A percentile compares a stretch with the other conserved stretches of the same genome.
These are phyloP conservation scores for Yamadazyma phyllophila DNA, from an alignment of 805 yeast species.

Conservation along the genomic window DNA sequence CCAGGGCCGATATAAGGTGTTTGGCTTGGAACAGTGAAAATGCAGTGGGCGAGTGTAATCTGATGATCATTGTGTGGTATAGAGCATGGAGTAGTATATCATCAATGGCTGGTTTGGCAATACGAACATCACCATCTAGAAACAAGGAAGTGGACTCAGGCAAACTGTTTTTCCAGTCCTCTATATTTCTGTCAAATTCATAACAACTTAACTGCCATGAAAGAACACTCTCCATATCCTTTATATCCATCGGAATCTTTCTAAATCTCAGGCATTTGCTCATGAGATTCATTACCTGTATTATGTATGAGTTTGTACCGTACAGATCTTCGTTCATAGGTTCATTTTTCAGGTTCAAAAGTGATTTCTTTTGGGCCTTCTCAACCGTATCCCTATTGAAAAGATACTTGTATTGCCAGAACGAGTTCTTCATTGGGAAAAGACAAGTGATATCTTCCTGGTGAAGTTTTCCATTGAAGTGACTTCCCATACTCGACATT, in stretches of 20 bases:
- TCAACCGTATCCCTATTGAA: slow-evolving; percentile 8
- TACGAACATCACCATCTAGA: slow-evolving; percentile 6
- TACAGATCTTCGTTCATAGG: slow-evolving; percentile 6
- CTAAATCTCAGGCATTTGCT: slow-evolving; percentile 13
- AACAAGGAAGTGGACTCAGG: slow-evolving; percentile 10
- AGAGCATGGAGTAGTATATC: slow-evolving; percentile 15
- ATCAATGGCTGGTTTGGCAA: slow-evolving; percentile 5
- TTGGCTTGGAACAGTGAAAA: slow-evolving; percentile 16
- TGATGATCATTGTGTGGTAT: slow-evolving; percentile 16
- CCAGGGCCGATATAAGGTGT: slow-evolving; percentile 14
- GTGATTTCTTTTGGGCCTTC: slow-evolving; percentile 8
- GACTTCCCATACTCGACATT: slow-evolving; percentile 14
- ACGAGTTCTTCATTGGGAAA: slow-evolving; percentile 13
- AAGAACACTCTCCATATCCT: slow-evolving; percentile 15
- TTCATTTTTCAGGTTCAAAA: background rate
- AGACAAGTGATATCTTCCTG: slow-evolving; percentile 10
- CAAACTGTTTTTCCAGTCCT: slow-evolving; percentile 14
- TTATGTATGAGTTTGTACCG: slow-evolving; percentile 12
- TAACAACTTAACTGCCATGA: slow-evolving; percentile 18
- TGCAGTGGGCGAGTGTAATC: slow-evolving; percentile 16
- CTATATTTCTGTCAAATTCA: slow-evolving; percentile 15
- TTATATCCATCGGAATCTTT: slow-evolving; percentile 15
- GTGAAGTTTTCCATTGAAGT: slow-evolving; percentile 14
- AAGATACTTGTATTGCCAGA: slow-evolving; percentile 8
- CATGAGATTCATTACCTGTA: slow-evolving; percentile 15